Base-by-base conservation (phyloP, 73 alveolate species). In the Stentor coeruleus region DNA sequence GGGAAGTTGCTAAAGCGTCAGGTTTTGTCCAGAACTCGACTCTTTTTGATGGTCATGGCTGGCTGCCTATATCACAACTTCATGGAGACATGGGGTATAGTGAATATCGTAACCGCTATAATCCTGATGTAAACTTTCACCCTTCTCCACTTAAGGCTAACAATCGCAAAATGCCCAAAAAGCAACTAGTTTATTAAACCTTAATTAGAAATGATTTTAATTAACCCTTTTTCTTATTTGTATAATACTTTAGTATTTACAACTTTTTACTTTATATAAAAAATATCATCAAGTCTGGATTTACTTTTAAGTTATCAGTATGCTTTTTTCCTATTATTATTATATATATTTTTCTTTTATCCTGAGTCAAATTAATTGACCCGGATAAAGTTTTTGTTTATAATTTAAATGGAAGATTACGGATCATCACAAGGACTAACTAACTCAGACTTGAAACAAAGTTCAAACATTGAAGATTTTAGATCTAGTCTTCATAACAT, bases 61-160 rank as follows among this genome's bases (percentile, higher is more conserved):
- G 89, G 89, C 85, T 41, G 2, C 82, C 92, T 1, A 81, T 82
- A n/a, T 58, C 81, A 35, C 55, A 59, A 49, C 35, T 86, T 81
- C 89, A 82, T 59, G 59, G 84, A n/a, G 87, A 81, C 41, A 79
- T 49, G 72, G 74, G 35, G 72, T 28, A 60, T 2, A 87, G 90
- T 38, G 89, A 59, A 76, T 87, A 87, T 60, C 74, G 93, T 35
- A 79, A 58, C 59, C 3, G 82, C n/a, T 87, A 36, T 55, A 87
- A 87, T 60, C 81, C 75, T 28, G 85, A 42, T 15, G 38, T 15
- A 36, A 66, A 15, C 39, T 75, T 75, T 33, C 83, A 75, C 38
- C 83, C 83, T 20, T 2, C 15, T 15, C 83, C 83, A 20, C 38
- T 75, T 14, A 75, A 38, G 72, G 35, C 77, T 14, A 75, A 75